Evolutionary conservation across 2,329 filamentous ascomycete genomes (phyloP), one percentile per base, ranked within the genome.

Genomic region (Tolypocladium capitatum): DNA sequence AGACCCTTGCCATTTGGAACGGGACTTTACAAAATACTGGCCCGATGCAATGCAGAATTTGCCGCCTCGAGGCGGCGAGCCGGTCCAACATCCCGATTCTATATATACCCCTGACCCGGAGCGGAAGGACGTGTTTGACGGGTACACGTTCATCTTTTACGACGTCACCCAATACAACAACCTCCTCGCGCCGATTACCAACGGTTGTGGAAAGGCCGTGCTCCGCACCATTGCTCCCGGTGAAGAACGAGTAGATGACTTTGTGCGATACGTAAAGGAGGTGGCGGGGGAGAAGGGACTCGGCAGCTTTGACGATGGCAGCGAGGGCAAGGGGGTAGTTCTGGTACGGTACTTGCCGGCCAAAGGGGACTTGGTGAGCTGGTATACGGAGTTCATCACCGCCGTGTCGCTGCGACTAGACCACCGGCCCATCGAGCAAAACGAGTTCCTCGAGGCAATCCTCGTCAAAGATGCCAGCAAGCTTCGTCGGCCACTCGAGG

Each of bases 391-490:
- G 2, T 82, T 94, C 55, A 75, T 83, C 53, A 81, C 74, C 5
- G 68, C 80, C 8, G 77, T 94, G 16, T 85, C 89, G 2, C 62
- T 83, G 20, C 72, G 79, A 42, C 74, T 94, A 13, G 83, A 89
- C 51, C 89, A 94, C 61, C 80, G 88, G 4, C 81, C 89, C 2
- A 83, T 96, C 46, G 81, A 91, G 55, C 89, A 96, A 59, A 89
- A 84, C 49, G 90, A 96, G 56, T 94, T 98, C 52, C 73, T 98
- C 2, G 88, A 95, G 62, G 86, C 86, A 1, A 92, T 98, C 42
- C 68, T 97, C 28, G 80, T 73, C n/a, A 84, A 84, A 45, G 83
- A 97, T 65, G 79, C 87, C 7, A 79, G 76, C 50, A 74, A 77
- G 40, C 70, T 97, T 20, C 81, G 86, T 49, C 77, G 81, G 34